phyloP scores from a whole-genome alignment of 441 rosid species.

The Arabidopsis lyrata region DNA sequence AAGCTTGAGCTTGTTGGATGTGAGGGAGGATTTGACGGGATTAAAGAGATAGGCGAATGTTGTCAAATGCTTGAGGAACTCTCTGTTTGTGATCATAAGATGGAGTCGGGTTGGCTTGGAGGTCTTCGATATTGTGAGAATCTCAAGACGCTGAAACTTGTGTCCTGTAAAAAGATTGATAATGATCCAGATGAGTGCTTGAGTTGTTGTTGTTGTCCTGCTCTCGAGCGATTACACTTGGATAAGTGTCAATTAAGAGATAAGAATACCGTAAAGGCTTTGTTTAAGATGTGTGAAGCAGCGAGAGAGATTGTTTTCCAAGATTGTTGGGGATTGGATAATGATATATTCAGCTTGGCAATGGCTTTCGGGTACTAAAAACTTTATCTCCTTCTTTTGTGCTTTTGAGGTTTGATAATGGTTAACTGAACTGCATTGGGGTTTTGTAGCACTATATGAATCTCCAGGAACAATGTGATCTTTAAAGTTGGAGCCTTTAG shows the following conservation, averaged over 20 bases:
- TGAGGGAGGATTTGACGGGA: conserved; percentile 72
- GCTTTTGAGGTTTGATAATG: conserved; percentile 3
- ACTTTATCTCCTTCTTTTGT: background rate
- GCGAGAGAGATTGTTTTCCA: conserved; percentile 63
- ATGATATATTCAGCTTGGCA: conserved; percentile 60
- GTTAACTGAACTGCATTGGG: background rate
- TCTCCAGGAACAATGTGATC: conserved; percentile 8
- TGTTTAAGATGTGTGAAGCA: conserved; percentile 65
- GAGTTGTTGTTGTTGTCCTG: conserved; percentile 51
- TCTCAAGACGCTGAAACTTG: conserved; percentile 66
- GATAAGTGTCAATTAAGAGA: conserved; percentile 72
- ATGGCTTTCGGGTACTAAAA: conserved; percentile 58
- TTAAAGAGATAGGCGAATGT: conserved; percentile 72
- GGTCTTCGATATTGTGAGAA: conserved; percentile 72
- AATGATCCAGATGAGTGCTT: conserved; percentile 52
- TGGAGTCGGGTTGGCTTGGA: conserved; percentile 74
- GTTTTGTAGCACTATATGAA: conserved; percentile 1
- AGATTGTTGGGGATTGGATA: conserved; percentile 79
- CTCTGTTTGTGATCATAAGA: conserved; percentile 63
- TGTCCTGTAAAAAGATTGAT: conserved; percentile 65
- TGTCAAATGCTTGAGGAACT: conserved; percentile 79
- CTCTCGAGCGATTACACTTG: conserved; percentile 69
- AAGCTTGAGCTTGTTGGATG: conserved; percentile 73
- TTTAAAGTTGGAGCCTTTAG: conserved; percentile 23
- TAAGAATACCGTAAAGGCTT: conserved; percentile 54